phyloP scores from a whole-genome alignment of 2,329 filamentous ascomycete species.

The Macrophomina tecta region DNA sequence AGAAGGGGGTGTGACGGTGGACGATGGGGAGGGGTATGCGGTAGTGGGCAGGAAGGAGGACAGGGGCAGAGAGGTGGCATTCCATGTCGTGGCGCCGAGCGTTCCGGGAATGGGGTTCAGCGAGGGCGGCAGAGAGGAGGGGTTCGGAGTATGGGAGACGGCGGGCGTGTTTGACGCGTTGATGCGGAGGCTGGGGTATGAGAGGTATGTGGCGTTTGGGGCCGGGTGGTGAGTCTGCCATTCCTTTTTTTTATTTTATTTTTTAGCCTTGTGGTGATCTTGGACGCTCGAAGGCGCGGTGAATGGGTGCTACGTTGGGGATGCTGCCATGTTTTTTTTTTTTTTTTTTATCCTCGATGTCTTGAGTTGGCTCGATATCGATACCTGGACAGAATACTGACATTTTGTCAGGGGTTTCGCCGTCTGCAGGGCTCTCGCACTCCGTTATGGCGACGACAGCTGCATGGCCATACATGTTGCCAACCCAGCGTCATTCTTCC shows the following conservation, averaged over 20 bases:
- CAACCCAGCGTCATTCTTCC: constrained; percentile 57
- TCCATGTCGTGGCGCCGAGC: constrained; percentile 70
- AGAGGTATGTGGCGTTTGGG: constrained; percentile 63
- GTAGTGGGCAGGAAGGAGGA: background rate
- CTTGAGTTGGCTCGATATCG: background rate
- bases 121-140: constrained; percentile 61
- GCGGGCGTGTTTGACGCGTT: constrained; percentile 63
- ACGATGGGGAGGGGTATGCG: background rate
- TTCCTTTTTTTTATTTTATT: background rate
- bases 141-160: constrained; percentile 58
- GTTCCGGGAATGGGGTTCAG: constrained; percentile 72
- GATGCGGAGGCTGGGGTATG: constrained; percentile 67
- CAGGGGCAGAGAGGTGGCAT: constrained; percentile 48
- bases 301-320: no score
- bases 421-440: constrained; percentile 54
- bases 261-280: no score
- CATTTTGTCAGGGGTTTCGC: constrained; percentile 47
- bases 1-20: constrained; percentile 33
- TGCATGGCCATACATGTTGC: constrained; percentile 68
- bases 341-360: background rate
- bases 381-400: background rate
- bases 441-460: constrained; percentile 50
- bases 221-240: constrained; percentile 51
- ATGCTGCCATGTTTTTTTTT: no score
- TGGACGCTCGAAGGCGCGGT: no score